Percentiles rank a stretch among this genome's conserved stretches.
These are phyloP conservation scores for Blastomyces percursus DNA, from an alignment of 2,329 filamentous ascomycete genomes.

Conservation along the genomic window DNA sequence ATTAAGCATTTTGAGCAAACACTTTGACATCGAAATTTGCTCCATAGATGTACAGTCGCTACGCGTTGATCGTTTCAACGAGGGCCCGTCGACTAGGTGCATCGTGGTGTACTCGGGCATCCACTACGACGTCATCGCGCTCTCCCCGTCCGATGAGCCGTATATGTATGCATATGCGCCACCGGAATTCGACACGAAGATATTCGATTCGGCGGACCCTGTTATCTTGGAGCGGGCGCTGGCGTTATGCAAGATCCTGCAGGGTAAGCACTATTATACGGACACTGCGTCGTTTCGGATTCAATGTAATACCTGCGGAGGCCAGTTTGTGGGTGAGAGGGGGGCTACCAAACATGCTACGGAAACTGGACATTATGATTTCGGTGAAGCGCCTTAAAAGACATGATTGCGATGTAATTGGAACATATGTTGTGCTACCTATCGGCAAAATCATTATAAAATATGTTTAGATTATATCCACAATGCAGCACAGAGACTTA, in stretches of 20 bases:
- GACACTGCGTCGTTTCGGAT: slow-evolving; percentile 73
- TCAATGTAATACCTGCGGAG: slow-evolving; percentile 55
- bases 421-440: not conserved
- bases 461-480: not conserved
- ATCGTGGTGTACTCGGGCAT: slow-evolving; percentile 85
- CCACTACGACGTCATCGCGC: slow-evolving; percentile 82
- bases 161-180: slow-evolving; percentile 47
- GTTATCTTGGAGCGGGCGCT: slow-evolving; percentile 50
- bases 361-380: slow-evolving; percentile 39
- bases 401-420: not conserved
- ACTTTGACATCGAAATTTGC: slow-evolving; percentile 77
- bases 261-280: slow-evolving; percentile 71
- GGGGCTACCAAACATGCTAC: slow-evolving; percentile 38
- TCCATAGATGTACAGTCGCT: slow-evolving; percentile 67
- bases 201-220: slow-evolving; percentile 52
- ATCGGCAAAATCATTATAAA: not conserved
- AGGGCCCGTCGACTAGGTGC: slow-evolving; percentile 56
- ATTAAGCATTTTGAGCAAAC: slow-evolving; percentile 68
- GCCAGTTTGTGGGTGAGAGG: slow-evolving; percentile 35
- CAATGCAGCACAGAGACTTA: not conserved
- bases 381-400: slow-evolving; percentile 36
- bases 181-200: slow-evolving; percentile 67
- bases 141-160: slow-evolving; percentile 52
- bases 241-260: slow-evolving; percentile 54
- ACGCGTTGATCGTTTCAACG: slow-evolving; percentile 65